phyloP scores from a whole-genome alignment of 768 basidiomycete genomes.

The Kwoniella sp. region DNA sequence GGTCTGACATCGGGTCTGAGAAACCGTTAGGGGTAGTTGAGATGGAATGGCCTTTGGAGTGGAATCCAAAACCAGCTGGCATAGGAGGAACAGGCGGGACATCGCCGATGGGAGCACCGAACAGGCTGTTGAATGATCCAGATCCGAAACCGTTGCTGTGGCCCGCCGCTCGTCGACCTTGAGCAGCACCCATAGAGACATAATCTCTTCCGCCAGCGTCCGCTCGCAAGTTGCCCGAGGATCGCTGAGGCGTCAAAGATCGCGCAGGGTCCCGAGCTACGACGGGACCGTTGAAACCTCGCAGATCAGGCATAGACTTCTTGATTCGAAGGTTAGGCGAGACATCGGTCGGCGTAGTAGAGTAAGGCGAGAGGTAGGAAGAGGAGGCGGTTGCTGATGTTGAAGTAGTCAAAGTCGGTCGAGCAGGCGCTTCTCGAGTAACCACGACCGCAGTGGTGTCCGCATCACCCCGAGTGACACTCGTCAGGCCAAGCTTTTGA shows the following conservation, averaged over 20 bases:
- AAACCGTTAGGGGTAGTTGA: conserved; percentile 10
- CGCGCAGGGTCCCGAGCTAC: conserved; percentile 53
- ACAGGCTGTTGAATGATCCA: conserved; percentile 44
- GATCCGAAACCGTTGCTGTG: conserved; percentile 9
- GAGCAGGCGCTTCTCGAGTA: conserved; percentile 66
- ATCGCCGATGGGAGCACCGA: conserved; percentile 37
- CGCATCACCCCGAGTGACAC: conserved; percentile 80
- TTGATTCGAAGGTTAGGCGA: conserved; percentile 74
- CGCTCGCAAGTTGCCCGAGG: conserved; percentile 53
- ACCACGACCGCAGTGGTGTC: conserved; percentile 93
- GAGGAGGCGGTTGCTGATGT: conserved; percentile 31
- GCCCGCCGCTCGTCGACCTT: conserved; percentile 37
- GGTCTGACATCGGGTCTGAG: conserved; percentile 1
- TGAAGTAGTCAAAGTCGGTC: conserved; percentile 58
- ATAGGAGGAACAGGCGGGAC: conserved; percentile 47
- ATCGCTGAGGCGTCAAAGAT: conserved; percentile 51
- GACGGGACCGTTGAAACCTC: conserved; percentile 55
- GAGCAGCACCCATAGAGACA: conserved; percentile 46
- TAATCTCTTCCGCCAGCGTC: conserved; percentile 28
- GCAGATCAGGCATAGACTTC: conserved; percentile 98
- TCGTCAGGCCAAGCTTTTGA: conserved; percentile 92
- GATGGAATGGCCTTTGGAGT: conserved; percentile 21
- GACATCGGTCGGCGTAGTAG: conserved; percentile 55
- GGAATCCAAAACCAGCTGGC: conserved; percentile 31
- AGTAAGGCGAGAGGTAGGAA: conserved; percentile 50